Percentiles rank a stretch among this genome's conserved stretches.
phyloP scores from a whole-genome alignment of 345 rosid genomes.

The Capsella bursapastoris region DNA sequence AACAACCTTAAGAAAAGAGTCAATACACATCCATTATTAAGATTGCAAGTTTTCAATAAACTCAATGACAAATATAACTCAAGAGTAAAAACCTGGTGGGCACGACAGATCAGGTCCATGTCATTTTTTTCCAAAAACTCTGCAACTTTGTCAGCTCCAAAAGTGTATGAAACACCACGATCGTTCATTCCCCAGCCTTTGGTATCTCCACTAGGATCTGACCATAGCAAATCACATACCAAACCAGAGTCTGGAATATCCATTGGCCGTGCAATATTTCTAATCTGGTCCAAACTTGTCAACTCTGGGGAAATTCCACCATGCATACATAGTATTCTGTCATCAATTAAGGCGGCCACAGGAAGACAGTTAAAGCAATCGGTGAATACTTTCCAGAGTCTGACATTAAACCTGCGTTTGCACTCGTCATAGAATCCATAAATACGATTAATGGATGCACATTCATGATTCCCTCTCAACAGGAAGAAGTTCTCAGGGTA shows the following conservation, averaged over 20 bases:
- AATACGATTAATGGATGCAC: conserved; percentile 86
- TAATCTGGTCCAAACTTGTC: conserved; percentile 72
- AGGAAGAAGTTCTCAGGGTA: conserved; percentile 90
- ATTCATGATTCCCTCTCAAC: conserved; percentile 86
- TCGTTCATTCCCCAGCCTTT: conserved; percentile 95
- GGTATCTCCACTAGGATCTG: conserved; percentile 82
- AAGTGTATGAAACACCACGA: conserved; percentile 88
- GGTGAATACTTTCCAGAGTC: conserved; percentile 79
- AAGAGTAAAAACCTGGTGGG: conserved; percentile 66
- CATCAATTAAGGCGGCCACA: conserved; percentile 86
- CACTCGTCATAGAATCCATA: conserved; percentile 97
- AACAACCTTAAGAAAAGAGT: conserved; percentile 60
- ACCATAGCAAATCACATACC: conserved; percentile 93
- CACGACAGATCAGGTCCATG: conserved; percentile 95
- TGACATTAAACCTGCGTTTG: conserved; percentile 82
- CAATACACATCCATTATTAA: conserved; percentile 2
- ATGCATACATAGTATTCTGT: conserved; percentile 93
- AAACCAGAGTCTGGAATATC: conserved; percentile 90
- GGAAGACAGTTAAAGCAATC: conserved; percentile 95
- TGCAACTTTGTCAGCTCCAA: conserved; percentile 77
- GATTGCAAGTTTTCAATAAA: conserved; percentile 4
- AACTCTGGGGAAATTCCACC: conserved; percentile 95
- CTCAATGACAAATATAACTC: background rate
- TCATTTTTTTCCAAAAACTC: conserved; percentile 75
- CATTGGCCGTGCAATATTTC: conserved; percentile 71